A percentile compares a stretch with the other conserved stretches of the same genome.
Evolutionary conservation across 352 stramenopile species (phyloP).

Genomic region (Thraustotheca clavata): DNA sequence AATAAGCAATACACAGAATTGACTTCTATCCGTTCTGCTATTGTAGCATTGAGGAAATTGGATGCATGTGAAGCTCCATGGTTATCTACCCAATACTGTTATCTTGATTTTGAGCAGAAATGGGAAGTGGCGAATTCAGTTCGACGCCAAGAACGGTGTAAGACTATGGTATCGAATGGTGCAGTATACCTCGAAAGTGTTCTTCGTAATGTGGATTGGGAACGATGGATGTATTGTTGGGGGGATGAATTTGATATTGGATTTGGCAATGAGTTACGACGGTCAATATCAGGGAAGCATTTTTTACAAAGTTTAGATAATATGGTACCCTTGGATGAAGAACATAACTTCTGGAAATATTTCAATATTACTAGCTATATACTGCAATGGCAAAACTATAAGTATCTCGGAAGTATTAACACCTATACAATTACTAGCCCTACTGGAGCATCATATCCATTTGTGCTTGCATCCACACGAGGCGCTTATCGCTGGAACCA

Average conservation of each 20-base stretch:
- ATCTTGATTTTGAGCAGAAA: neutral
- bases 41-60: neutral
- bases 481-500: neutral
- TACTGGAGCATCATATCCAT: neutral
- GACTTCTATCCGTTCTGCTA: neutral
- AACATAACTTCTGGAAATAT: neutral
- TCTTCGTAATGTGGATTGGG: neutral
- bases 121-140: neutral
- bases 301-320: neutral
- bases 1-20: neutral
- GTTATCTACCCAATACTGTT: slow-evolving; percentile 1
- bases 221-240: neutral
- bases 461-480: neutral
- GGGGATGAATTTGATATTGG: neutral
- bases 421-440: neutral
- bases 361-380: neutral
- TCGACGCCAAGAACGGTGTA: neutral
- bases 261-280: neutral
- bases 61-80: neutral
- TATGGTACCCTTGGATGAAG: neutral
- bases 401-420: neutral
- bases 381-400: slow-evolving; percentile 5
- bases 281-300: neutral
- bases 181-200: slow-evolving; percentile 1
- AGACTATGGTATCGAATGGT: neutral